phyloP scores from a whole-genome alignment of 345 rosid genomes.

The Eucalyptus cloeziana region DNA sequence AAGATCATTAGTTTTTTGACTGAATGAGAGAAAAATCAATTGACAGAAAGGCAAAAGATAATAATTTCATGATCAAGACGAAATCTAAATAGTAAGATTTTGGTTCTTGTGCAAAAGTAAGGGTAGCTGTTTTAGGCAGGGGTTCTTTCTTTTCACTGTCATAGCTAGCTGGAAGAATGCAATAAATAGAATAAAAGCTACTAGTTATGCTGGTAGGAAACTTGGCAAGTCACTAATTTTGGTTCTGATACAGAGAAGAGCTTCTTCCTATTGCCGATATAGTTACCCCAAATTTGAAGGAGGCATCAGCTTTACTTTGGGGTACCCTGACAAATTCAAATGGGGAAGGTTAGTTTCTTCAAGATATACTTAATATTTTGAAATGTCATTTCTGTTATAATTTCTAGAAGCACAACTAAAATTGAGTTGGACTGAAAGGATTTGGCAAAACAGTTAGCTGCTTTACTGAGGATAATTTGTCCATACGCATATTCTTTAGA shows the following conservation, averaged over 20 bases:
- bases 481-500: background rate
- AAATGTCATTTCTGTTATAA: background rate
- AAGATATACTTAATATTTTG: background rate
- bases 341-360: slow-evolving; percentile 56
- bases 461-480: background rate
- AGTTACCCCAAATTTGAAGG: slow-evolving; percentile 84
- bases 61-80: background rate
- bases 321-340: no score
- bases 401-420: background rate
- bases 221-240: background rate
- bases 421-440: background rate
- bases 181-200: background rate
- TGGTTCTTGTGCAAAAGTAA: background rate
- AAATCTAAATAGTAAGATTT: background rate
- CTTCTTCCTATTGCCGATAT: slow-evolving; percentile 81
- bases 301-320: slow-evolving; percentile 82
- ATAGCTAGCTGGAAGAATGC: background rate
- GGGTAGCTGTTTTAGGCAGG: background rate
- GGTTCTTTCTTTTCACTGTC: background rate
- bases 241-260: slow-evolving; percentile 42
- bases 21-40: background rate
- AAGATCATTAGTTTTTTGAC: background rate
- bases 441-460: background rate
- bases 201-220: background rate
- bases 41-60: background rate